These are phyloP conservation scores for Stentor coeruleus DNA, from an alignment of 73 alveolate genomes.

Conservation along the genomic window DNA sequence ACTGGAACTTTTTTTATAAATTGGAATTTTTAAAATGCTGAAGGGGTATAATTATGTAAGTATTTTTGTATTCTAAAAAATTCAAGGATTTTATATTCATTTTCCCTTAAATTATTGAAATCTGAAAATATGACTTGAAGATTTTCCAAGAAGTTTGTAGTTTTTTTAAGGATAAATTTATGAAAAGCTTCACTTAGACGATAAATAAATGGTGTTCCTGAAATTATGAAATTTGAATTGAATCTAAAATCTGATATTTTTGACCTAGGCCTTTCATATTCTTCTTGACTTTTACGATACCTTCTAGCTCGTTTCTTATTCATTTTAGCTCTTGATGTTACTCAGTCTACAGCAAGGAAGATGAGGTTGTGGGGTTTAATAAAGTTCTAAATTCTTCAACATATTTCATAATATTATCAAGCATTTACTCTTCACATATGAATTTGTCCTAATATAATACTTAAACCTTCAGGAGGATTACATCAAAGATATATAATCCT, in stretches of 20 bases:
- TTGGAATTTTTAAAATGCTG: conserved; percentile 50
- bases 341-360: conserved; percentile 98
- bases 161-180: conserved; percentile 1
- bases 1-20: conserved; percentile 72
- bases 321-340: conserved; percentile 99
- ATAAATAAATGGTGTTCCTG: conserved; percentile 89
- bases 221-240: conserved; percentile 88
- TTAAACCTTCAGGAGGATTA: conserved; percentile 86
- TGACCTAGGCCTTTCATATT: conserved; percentile 34
- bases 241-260: conserved; percentile 37
- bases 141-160: conserved; percentile 29
- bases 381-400: conserved; percentile 70
- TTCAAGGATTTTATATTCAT: conserved; percentile 98
- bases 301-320: conserved; percentile 93
- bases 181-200: conserved; percentile 46
- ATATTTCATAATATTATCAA: conserved; percentile 84
- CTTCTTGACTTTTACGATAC: conserved; percentile 39
- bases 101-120: conserved; percentile 97
- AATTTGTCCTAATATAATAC: too few relatives aligned
- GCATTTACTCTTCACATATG: conserved; percentile 82
- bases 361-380: conserved; percentile 87
- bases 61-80: conserved; percentile 90
- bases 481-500: conserved; percentile 99
- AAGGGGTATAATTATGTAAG: conserved; percentile 72
- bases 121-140: conserved; percentile 89